Conservation (phyloP, 148 eudicot species). For the Chenopodium quinoa region DNA sequence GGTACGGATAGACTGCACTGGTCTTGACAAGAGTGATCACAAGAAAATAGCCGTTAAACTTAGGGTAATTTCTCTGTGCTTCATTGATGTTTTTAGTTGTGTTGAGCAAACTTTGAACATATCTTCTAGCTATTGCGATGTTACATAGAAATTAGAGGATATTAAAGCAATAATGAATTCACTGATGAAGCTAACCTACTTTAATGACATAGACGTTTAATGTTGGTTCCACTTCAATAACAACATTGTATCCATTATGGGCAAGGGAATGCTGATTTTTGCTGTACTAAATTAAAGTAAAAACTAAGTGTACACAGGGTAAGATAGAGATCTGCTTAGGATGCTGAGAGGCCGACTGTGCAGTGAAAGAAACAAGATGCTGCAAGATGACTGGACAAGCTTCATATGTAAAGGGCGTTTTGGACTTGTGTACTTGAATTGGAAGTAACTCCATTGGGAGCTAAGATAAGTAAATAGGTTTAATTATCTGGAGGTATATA, state of each 20-base stretch:
- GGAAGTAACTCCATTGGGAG: too few relatives aligned
- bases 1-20: constrained; percentile 82
- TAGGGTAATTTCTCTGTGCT: constrained; percentile 47
- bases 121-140: neutral
- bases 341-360: constrained; percentile 5
- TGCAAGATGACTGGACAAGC: neutral
- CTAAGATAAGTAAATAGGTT: neutral
- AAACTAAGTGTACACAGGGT: neutral
- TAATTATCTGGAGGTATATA: neutral
- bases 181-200: neutral
- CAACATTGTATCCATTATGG: neutral
- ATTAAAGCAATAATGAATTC: neutral
- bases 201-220: neutral
- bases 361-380: neutral
- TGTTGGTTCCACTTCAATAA: neutral
- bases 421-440: neutral
- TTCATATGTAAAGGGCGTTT: neutral
- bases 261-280: neutral
- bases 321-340: neutral
- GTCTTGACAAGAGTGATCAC: constrained; percentile 78
- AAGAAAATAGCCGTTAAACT: constrained; percentile 86
- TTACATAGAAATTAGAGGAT: neutral
- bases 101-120: neutral
- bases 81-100: neutral
- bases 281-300: neutral